Percentiles rank a stretch among this genome's conserved stretches.
These are phyloP conservation scores for Talaromyces sp. DNA, from an alignment of 2,329 filamentous ascomycete genomes.

Conservation along the genomic window DNA sequence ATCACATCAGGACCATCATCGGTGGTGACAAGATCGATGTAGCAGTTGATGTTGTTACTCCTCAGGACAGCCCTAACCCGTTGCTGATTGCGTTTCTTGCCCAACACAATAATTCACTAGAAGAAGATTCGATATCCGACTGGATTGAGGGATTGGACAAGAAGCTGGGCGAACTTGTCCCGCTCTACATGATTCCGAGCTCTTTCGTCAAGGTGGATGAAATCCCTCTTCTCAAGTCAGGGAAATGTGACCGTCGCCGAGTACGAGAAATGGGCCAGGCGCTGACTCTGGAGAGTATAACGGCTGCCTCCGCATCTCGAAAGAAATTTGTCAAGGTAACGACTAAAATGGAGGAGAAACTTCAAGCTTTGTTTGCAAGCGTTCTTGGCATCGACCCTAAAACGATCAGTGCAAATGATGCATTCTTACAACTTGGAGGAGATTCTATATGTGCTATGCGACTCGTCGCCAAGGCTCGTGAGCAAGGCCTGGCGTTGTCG, in stretches of 20 bases:
- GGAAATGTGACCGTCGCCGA: slow-evolving; percentile 6
- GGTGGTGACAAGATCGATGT: neutral
- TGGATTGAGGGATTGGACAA: neutral
- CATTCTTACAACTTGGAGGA: slow-evolving; percentile 25
- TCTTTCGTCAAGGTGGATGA: neutral
- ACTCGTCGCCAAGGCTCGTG: slow-evolving; percentile 11
- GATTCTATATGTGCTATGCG: slow-evolving; percentile 20
- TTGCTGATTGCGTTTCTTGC: neutral
- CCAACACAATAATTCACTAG: neutral
- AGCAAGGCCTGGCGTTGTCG: slow-evolving; percentile 3
- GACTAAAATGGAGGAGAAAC: slow-evolving; percentile 10
- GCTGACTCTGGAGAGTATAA: slow-evolving; percentile 4
- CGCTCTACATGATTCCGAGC: slow-evolving; percentile 7
- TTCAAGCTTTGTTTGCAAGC: slow-evolving; percentile 17
- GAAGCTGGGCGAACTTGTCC: neutral
- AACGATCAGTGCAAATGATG: slow-evolving; percentile 16
- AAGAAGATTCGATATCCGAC: neutral
- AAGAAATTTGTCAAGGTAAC: neutral
- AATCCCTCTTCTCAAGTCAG: neutral
- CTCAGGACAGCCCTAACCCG: neutral
- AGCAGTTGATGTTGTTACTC: slow-evolving; percentile 3
- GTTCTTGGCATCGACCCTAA: slow-evolving; percentile 16
- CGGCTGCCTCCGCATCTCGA: slow-evolving; percentile 13
- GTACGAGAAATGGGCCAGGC: neutral
- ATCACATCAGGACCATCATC: neutral